These are phyloP conservation scores for Skeletonema grethae DNA, from an alignment of 108 stramenopile genomes.

Conservation along the genomic window DNA sequence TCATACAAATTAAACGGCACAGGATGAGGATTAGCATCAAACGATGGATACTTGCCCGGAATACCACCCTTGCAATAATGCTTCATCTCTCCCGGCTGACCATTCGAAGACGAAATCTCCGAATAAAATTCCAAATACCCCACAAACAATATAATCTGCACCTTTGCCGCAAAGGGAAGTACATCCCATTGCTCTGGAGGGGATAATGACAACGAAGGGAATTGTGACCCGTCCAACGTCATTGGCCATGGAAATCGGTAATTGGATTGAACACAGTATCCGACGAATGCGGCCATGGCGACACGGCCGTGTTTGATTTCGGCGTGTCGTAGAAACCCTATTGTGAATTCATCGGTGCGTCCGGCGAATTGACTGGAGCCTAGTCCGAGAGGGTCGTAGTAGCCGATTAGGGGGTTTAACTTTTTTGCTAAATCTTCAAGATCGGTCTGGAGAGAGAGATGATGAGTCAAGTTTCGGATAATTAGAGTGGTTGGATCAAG, in stretches of 20 bases:
- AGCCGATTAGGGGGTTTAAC: slow-evolving; percentile 65
- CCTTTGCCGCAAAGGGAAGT: slow-evolving; percentile 45
- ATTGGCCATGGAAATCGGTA: slow-evolving; percentile 43
- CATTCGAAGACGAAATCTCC: slow-evolving; percentile 26
- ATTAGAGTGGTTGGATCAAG: neutral
- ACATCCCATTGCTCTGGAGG: slow-evolving; percentile 71
- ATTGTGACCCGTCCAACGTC: slow-evolving; percentile 51
- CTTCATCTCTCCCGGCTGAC: neutral
- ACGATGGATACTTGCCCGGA: slow-evolving; percentile 56
- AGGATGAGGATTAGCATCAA: slow-evolving; percentile 61
- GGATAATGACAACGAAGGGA: slow-evolving; percentile 39
- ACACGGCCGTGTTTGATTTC: slow-evolving; percentile 82
- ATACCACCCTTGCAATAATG: slow-evolving; percentile 63
- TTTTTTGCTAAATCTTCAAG: slow-evolving; percentile 55
- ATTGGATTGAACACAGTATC: slow-evolving; percentile 51
- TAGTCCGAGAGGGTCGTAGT: slow-evolving; percentile 68
- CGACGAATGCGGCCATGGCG: slow-evolving; percentile 79
- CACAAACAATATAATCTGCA: slow-evolving; percentile 58
- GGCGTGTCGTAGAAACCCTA: slow-evolving; percentile 59
- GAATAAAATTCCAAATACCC: slow-evolving; percentile 68
- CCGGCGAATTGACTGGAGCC: slow-evolving; percentile 54
- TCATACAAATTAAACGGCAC: slow-evolving; percentile 75
- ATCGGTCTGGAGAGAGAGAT: slow-evolving; percentile 49
- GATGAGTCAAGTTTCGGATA: neutral
- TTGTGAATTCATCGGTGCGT: slow-evolving; percentile 45